Evolutionary conservation across 23 red algal species (phyloP).

Genomic region (Gracilaria caudata): DNA sequence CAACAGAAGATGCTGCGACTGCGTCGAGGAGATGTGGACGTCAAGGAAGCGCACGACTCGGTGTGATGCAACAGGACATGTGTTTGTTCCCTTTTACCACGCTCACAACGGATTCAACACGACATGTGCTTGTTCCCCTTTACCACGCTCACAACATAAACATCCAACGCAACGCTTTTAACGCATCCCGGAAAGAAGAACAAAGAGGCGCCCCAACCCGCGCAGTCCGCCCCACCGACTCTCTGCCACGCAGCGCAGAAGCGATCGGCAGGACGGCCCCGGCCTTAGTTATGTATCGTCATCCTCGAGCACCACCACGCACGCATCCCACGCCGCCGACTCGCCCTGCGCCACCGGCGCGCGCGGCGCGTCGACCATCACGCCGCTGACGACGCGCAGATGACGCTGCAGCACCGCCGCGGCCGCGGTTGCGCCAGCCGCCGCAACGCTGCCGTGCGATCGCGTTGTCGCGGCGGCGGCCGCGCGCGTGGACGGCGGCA

Average conservation of each 20-base stretch:
- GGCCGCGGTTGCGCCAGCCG: not conserved
- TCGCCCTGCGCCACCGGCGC: not conserved
- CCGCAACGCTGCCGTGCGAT: not conserved
- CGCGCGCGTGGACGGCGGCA: not conserved
- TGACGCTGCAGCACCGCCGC: constrained; percentile 13
- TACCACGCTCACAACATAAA: not conserved
- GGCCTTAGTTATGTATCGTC: constrained; percentile 42
- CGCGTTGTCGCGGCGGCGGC: not conserved
- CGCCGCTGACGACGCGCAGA: not conserved
- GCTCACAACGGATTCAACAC: not conserved
- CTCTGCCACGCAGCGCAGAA: not conserved
- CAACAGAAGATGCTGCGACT: constrained; percentile 9
- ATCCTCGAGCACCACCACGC: not conserved
- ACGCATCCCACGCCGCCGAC: not conserved
- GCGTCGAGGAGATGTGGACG: not conserved
- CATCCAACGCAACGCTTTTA: no score
- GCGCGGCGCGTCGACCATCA: not conserved
- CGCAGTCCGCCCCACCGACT: constrained; percentile 18
- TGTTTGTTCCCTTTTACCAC: not conserved
- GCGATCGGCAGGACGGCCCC: constrained; percentile 4
- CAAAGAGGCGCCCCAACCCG: constrained; percentile 20
- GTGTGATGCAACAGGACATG: not conserved
- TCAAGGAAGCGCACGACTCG: not conserved
- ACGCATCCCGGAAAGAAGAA: no score
- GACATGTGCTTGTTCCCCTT: not conserved